Conservation (phyloP, 441 rosid genomes). For the Croton setiger region DNA sequence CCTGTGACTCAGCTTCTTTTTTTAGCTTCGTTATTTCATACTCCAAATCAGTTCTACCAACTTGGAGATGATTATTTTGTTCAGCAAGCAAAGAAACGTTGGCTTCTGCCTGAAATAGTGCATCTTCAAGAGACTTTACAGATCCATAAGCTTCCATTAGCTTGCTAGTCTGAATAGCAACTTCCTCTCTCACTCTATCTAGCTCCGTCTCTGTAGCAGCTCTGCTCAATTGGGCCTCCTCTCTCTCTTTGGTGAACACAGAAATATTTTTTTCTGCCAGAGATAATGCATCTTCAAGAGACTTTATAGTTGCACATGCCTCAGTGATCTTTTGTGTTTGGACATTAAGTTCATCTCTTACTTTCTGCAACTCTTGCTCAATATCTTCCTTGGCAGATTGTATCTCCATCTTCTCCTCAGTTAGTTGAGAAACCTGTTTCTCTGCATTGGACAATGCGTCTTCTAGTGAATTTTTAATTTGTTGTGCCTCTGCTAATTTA, state of each 20-base stretch:
- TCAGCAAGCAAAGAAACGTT: constrained; percentile 47
- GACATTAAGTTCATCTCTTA: constrained; percentile 46
- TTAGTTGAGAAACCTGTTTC: constrained; percentile 40
- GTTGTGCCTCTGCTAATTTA: constrained; percentile 55
- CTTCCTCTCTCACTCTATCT: constrained; percentile 51
- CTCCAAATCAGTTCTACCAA: constrained; percentile 44
- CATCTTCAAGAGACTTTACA: constrained; percentile 63
- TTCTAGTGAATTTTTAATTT: constrained; percentile 48
- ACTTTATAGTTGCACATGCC: constrained; percentile 43
- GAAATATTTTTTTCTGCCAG: constrained; percentile 55
- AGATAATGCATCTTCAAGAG: constrained; percentile 67
- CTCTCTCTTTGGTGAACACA: constrained; percentile 55
- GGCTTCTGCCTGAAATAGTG: constrained; percentile 52
- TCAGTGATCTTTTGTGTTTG: constrained; percentile 52
- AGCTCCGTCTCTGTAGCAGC: constrained; percentile 50
- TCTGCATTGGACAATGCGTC: constrained; percentile 52
- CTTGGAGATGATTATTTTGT: constrained; percentile 37
- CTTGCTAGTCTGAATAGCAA: constrained; percentile 43
- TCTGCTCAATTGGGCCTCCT: constrained; percentile 55
- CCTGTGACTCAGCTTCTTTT: constrained; percentile 53
- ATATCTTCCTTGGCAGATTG: constrained; percentile 42
- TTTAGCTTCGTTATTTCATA: constrained; percentile 51
- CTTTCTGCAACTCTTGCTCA: constrained; percentile 62
- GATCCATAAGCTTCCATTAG: constrained; percentile 54
- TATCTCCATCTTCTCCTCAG: constrained; percentile 47